phyloP scores from a whole-genome alignment of 345 rosid genomes.

The Hibiscus mutabilis region DNA sequence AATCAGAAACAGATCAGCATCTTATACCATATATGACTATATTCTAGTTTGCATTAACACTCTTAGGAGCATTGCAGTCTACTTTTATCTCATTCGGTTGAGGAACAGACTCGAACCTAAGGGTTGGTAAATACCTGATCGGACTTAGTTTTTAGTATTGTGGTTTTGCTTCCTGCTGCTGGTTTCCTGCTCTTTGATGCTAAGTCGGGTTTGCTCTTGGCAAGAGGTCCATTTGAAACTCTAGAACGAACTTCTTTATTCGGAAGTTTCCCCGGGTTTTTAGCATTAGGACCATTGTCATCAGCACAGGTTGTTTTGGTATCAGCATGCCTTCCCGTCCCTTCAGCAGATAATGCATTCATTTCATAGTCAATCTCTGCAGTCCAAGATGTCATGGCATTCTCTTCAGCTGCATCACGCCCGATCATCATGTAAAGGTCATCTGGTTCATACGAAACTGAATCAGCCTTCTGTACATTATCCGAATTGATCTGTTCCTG shows the following conservation, averaged over 20 bases:
- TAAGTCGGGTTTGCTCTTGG: constrained; percentile 39
- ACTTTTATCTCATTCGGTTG: neutral
- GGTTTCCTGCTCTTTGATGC: constrained; percentile 50
- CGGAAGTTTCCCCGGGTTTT: constrained; percentile 30
- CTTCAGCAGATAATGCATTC: constrained; percentile 34
- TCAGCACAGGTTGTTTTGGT: constrained; percentile 23
- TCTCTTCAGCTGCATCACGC: constrained; percentile 48
- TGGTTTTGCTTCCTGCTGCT: constrained; percentile 49
- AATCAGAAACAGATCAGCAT: neutral
- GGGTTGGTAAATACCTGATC: constrained; percentile 42
- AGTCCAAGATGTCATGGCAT: constrained; percentile 49
- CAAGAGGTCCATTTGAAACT: constrained; percentile 35
- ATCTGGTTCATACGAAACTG: constrained; percentile 57
- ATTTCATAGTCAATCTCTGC: constrained; percentile 72
- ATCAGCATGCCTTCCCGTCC: constrained; percentile 25
- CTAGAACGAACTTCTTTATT: constrained; percentile 51
- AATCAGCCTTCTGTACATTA: constrained; percentile 20
- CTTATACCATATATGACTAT: neutral
- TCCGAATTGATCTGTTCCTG: constrained; percentile 34
- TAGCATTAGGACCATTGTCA: constrained; percentile 20
- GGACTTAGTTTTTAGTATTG: constrained; percentile 50
- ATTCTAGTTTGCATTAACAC: neutral
- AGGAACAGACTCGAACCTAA: neutral
- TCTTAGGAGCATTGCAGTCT: neutral
- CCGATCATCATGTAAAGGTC: constrained; percentile 89